These are phyloP conservation scores for Microstroma glucosiphilum DNA, from an alignment of 1,284 basidiomycete genomes.

Conservation along the genomic window DNA sequence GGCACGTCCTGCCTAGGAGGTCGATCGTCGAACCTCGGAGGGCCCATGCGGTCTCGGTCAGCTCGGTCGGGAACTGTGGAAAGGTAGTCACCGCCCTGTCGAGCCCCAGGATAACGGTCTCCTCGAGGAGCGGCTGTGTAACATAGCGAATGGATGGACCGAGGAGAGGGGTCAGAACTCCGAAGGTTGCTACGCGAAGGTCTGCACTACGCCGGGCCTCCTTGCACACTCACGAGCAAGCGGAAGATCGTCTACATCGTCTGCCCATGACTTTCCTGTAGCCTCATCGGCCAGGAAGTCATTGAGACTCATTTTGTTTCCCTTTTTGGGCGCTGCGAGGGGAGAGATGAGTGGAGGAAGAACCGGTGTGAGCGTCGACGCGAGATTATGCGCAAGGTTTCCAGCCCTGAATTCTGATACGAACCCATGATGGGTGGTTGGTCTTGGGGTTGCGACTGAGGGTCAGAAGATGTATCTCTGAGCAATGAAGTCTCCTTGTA, in stretches of 20 bases:
- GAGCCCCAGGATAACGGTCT: neutral
- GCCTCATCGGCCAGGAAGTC: constrained; percentile 47
- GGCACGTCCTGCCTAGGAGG: constrained; percentile 77
- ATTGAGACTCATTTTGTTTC: constrained; percentile 40
- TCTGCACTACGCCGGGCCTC: neutral
- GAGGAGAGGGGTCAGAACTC: too few species aligned
- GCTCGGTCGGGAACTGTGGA: constrained; percentile 34
- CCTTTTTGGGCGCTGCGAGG: constrained; percentile 41
- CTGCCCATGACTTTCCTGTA: constrained; percentile 48
- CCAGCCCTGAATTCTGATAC: too few species aligned
- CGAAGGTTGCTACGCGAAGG: neutral
- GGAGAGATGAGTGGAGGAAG: neutral
- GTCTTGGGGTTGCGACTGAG: too few species aligned
- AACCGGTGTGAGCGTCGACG: too few species aligned
- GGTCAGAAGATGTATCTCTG: too few species aligned
- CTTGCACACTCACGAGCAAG: constrained; percentile 26
- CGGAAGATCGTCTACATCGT: constrained; percentile 48
- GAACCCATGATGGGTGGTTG: too few species aligned
- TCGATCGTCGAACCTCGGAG: constrained; percentile 21
- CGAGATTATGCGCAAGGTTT: too few species aligned
- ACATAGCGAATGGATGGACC: neutral
- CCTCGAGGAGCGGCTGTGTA: constrained; percentile 10
- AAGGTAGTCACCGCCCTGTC: constrained; percentile 32
- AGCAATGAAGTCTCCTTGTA: too few species aligned
- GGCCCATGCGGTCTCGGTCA: constrained; percentile 26